Evolutionary conservation across 148 eudicot genomes (phyloP).

Genomic region (Arbutus unedo): DNA sequence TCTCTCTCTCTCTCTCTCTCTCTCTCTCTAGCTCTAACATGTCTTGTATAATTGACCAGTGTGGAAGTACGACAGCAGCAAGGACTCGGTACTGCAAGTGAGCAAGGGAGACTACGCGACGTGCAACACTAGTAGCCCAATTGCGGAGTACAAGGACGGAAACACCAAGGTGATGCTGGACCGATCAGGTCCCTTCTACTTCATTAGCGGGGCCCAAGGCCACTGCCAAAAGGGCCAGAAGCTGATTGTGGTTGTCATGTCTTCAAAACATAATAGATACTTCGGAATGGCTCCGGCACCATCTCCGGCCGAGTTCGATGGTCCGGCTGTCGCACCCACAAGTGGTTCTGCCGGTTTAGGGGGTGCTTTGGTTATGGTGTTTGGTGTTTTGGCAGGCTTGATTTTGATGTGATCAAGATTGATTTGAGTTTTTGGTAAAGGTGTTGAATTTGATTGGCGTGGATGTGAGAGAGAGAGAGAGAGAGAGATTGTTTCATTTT

Average conservation of each 20-base stretch:
- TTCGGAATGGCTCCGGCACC: conserved; percentile 39
- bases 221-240: conserved; percentile 72
- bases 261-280: conserved; percentile 28
- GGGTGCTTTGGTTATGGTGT: conserved; percentile 23
- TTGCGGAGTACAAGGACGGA: conserved; percentile 45
- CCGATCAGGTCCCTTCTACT: conserved; percentile 59
- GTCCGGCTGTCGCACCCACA: conserved; percentile 51
- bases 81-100: conserved; percentile 66
- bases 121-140: conserved; percentile 63
- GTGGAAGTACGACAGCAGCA: conserved; percentile 50
- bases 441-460: too few relatives aligned
- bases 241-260: conserved; percentile 62
- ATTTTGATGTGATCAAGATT: conserved; percentile 15
- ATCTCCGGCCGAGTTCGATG: conserved; percentile 34
- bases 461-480: too few relatives aligned
- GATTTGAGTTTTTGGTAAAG: background rate
- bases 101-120: conserved; percentile 45
- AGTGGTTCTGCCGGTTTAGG: conserved; percentile 30
- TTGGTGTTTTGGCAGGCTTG: conserved; percentile 26
- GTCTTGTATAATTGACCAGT: conserved; percentile 25
- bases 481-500: background rate
- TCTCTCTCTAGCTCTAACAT: background rate
- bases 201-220: conserved; percentile 55
- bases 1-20: background rate
- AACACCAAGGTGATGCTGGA: conserved; percentile 42